A percentile compares a stretch with the other conserved stretches of the same genome.
These are phyloP conservation scores for Helianthus tuberosus DNA, from an alignment of 129 eudicot genomes.

Conservation along the genomic window DNA sequence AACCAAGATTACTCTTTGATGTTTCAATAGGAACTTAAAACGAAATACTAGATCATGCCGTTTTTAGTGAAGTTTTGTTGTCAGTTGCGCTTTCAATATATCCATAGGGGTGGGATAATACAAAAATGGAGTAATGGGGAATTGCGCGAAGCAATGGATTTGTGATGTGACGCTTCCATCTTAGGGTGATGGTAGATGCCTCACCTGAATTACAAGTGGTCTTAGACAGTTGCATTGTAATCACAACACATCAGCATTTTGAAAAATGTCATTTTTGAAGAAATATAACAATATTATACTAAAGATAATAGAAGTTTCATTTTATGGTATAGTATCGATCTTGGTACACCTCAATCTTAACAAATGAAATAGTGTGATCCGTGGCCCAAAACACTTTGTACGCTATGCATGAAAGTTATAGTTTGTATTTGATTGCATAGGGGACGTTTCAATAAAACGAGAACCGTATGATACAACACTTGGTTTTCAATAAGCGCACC, in stretches of 20 bases:
- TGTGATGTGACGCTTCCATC: too few species aligned
- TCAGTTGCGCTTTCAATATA: not conserved
- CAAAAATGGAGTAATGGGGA: not conserved
- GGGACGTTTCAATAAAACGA: too few species aligned
- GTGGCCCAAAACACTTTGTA: not conserved
- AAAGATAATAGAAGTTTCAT: not conserved
- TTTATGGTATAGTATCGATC: not conserved
- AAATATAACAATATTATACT: not conserved
- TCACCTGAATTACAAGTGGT: not conserved
- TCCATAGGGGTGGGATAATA: not conserved
- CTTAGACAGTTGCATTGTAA: not conserved
- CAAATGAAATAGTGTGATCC: not conserved
- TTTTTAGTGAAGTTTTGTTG: not conserved
- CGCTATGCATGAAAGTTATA: not conserved
- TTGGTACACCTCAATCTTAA: not conserved
- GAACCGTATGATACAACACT: too few species aligned
- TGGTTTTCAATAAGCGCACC: too few species aligned
- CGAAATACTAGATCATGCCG: not conserved
- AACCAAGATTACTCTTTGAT: not conserved
- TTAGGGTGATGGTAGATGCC: too few species aligned
- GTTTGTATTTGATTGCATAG: not conserved
- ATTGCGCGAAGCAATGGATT: not conserved
- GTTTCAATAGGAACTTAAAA: constrained; percentile 7
- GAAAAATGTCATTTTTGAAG: not conserved
- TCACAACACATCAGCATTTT: not conserved